Conservation (phyloP, 2,329 filamentous ascomycete species). For the Chaetomiaceae sp. region DNA sequence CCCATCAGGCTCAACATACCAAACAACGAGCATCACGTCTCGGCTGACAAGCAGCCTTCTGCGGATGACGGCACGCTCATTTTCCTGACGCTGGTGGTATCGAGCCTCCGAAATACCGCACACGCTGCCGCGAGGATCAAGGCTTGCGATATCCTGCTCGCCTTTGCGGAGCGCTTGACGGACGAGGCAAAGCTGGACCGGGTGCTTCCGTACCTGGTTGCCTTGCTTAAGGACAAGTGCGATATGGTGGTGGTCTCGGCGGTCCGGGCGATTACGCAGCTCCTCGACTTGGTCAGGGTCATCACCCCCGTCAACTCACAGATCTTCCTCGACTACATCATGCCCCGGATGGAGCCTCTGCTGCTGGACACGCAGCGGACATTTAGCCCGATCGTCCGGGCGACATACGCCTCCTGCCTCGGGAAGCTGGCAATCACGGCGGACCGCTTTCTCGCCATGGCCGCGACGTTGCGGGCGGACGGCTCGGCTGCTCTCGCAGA, state of each 20-base stretch:
- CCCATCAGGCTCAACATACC: conserved; percentile 83
- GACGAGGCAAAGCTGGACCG: conserved; percentile 96
- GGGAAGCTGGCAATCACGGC: conserved; percentile 85
- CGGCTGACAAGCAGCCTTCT: conserved; percentile 55
- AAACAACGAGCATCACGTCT: conserved; percentile 70
- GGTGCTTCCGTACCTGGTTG: conserved; percentile 84
- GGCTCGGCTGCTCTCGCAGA: conserved; percentile 74
- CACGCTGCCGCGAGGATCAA: conserved; percentile 81
- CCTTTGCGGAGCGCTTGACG: conserved; percentile 84
- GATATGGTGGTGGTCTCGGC: conserved; percentile 84
- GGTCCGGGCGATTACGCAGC: conserved; percentile 79
- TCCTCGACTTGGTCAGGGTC: conserved; percentile 81
- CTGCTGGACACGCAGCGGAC: conserved; percentile 45
- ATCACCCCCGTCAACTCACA: conserved; percentile 74
- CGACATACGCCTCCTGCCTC: conserved; percentile 89
- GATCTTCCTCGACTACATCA: conserved; percentile 63
- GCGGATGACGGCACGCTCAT: conserved; percentile 88
- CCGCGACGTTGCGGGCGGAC: conserved; percentile 79
- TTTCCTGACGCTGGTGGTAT: conserved; percentile 83
- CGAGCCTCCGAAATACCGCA: conserved; percentile 83
- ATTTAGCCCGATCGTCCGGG: conserved; percentile 69
- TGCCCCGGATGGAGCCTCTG: conserved; percentile 57
- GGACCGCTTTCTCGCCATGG: conserved; percentile 81
- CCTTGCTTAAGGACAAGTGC: conserved; percentile 73
- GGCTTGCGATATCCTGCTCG: conserved; percentile 85